phyloP scores from a whole-genome alignment of 2,329 filamentous ascomycete genomes.

The Lomentospora prolificans region DNA sequence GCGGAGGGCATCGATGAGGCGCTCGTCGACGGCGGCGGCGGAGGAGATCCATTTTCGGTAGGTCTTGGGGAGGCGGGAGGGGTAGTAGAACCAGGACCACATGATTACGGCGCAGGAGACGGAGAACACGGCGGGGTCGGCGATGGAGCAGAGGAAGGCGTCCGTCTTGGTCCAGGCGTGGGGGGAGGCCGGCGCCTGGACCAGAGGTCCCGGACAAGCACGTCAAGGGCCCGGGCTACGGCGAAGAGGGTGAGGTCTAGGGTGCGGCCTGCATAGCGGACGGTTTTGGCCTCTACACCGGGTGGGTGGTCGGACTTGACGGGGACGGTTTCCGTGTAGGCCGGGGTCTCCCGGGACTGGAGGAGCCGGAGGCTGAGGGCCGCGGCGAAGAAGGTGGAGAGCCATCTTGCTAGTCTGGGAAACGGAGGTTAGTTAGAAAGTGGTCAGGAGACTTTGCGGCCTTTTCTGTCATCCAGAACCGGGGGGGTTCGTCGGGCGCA shows the following conservation, averaged over 20 bases:
- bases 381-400: slow-evolving; percentile 45
- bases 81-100: slow-evolving; percentile 81
- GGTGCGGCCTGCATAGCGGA: slow-evolving; percentile 53
- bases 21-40: slow-evolving; percentile 63
- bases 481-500: too few species aligned
- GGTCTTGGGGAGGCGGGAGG: slow-evolving; percentile 56
- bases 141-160: slow-evolving; percentile 23
- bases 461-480: too few species aligned
- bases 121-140: slow-evolving; percentile 65
- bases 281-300: slow-evolving; percentile 14
- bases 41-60: slow-evolving; percentile 78
- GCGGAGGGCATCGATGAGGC: slow-evolving; percentile 65
- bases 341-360: slow-evolving; percentile 41
- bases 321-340: slow-evolving; percentile 29
- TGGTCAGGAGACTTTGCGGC: background rate
- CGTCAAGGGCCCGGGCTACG: slow-evolving; percentile 60
- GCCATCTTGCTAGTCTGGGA: slow-evolving; percentile 44
- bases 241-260: slow-evolving; percentile 78
- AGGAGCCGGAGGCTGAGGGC: slow-evolving; percentile 48
- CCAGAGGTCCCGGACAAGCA: slow-evolving; percentile 59
- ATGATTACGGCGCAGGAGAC: slow-evolving; percentile 66
- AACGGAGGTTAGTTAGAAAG: background rate
- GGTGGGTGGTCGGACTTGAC: slow-evolving; percentile 19
- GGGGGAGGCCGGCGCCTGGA: slow-evolving; percentile 34
- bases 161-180: slow-evolving; percentile 28